Base-by-base conservation (phyloP, 495 filamentous ascomycete species). In the Podospora sp. region DNA sequence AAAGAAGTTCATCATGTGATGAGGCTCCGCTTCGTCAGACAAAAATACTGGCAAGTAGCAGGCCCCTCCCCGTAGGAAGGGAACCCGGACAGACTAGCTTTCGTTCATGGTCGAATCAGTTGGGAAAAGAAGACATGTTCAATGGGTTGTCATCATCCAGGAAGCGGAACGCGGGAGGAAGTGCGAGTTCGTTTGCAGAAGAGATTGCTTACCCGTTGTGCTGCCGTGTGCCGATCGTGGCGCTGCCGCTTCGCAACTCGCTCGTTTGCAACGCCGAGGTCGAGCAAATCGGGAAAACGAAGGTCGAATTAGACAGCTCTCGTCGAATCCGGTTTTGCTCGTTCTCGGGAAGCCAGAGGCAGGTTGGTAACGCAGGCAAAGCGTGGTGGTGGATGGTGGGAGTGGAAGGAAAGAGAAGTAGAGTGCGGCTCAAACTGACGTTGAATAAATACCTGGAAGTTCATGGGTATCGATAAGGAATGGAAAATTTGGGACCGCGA, bases 11-110 rank as follows among this genome's bases (percentile, higher is more conserved):
- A 35, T 53, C 66, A 68, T 16, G 33, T 50, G 46, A 59, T 60
- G 24, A 59, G 63, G 25, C 40, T 66, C 59, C 49, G 60, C 56
- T 61, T 63, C 60, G 73, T 76, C 93, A 97, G 93, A 95, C 91
- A 92, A 90, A 82, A 87, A 85, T 95, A 96, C 93, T 97, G 93
- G 93, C 93, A 93, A 97, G 93, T 95, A 96, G 87, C 92, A 94
- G 90, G 88, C 85, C 84, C 84, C 85, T 77, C 75, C 76, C 40
- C 76, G 82, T 85, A 81, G 86, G 87, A 83, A 83, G 83, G 81
- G 79, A 81, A 83, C 87, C 90, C 88, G 86, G 82, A 87, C 76
- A 85, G 84, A 83, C 79, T 81, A 81, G 70, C 83, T 82, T 92
- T 92, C 89, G 72, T 83, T 94, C 93, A 97, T 89, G 89, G 92